Percentiles rank a stretch among this genome's conserved stretches.
These are phyloP conservation scores for Lasiodiplodia citricola DNA, from an alignment of 2,329 filamentous ascomycete genomes.

Conservation along the genomic window DNA sequence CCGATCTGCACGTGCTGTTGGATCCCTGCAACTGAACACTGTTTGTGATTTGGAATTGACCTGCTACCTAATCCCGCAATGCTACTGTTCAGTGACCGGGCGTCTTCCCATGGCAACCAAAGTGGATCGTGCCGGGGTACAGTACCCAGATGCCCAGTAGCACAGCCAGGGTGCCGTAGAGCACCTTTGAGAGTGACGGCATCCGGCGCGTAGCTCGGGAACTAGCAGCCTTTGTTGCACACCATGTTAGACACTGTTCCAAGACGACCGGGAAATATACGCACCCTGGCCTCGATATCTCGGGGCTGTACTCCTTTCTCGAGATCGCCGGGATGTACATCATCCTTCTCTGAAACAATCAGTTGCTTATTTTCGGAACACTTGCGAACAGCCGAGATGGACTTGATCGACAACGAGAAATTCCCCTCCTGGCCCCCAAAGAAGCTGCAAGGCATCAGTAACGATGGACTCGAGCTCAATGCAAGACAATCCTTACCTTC, in stretches of 20 bases:
- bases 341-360: neutral
- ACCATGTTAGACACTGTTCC: neutral
- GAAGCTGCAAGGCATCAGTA: conserved; percentile 59
- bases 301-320: conserved; percentile 31
- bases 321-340: conserved; percentile 29
- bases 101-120: neutral
- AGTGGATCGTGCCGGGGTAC: neutral
- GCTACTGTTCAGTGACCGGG: neutral
- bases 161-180: conserved; percentile 7
- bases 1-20: neutral
- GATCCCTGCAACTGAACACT: neutral
- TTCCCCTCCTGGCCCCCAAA: conserved; percentile 75
- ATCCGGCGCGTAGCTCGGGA: neutral
- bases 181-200: neutral
- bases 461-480: neutral
- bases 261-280: neutral
- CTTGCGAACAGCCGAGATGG: conserved; percentile 56
- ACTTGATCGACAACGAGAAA: conserved; percentile 64
- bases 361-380: neutral
- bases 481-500: conserved; percentile 64
- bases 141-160: conserved; percentile 19
- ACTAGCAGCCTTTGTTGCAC: neutral
- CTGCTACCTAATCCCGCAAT: neutral
- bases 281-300: conserved; percentile 8
- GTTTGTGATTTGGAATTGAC: neutral